Evolutionary conservation across 73 alveolate genomes (phyloP).

Genomic region (Uronychia binucleata): DNA sequence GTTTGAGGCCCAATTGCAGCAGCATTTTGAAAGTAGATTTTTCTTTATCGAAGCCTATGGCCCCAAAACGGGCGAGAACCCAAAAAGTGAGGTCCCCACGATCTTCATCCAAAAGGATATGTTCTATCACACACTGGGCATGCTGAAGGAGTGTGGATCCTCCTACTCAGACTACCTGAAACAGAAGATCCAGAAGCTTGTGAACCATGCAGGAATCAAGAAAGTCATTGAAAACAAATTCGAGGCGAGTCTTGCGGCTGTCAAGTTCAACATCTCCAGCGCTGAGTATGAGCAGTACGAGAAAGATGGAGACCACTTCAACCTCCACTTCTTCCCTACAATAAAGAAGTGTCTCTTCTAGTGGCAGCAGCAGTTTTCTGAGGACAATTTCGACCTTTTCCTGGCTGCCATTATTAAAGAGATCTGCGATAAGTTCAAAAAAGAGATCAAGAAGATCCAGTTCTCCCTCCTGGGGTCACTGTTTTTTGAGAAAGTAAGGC

Average conservation of each 20-base stretch:
- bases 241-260: background rate
- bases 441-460: background rate
- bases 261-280: background rate
- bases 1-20: background rate
- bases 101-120: background rate
- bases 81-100: background rate
- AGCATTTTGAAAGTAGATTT: background rate
- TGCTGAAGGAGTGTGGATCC: background rate
- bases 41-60: background rate
- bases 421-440: slow-evolving; percentile 5
- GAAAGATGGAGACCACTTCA: slow-evolving; percentile 17
- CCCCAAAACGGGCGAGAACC: background rate
- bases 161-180: background rate
- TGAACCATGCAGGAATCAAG: background rate
- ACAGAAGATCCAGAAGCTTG: background rate
- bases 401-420: background rate
- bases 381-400: background rate
- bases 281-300: slow-evolving; percentile 14
- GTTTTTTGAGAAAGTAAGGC: slow-evolving; percentile 1
- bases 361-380: slow-evolving; percentile 14
- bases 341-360: slow-evolving; percentile 8
- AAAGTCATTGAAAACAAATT: background rate
- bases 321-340: slow-evolving; percentile 1
- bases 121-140: background rate
- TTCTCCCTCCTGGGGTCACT: slow-evolving; percentile 19